These are phyloP conservation scores for Neolentinus lepideus DNA, from an alignment of 1,284 basidiomycete species.

Conservation along the genomic window DNA sequence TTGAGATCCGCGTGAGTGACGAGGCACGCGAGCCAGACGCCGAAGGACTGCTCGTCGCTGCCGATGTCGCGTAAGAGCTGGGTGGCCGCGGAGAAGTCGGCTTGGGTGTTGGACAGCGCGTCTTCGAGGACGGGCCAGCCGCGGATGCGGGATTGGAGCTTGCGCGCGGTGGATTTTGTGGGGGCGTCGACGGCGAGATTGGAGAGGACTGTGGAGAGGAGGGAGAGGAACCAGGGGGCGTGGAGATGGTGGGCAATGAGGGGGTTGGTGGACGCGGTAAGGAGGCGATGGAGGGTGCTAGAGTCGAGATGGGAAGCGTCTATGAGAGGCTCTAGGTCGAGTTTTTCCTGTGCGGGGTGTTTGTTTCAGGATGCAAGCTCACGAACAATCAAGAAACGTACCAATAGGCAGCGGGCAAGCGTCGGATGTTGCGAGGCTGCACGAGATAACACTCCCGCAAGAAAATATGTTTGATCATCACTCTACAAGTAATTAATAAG, in stretches of 20 bases:
- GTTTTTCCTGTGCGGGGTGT: conserved; percentile 34
- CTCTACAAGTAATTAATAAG: conserved; percentile 28
- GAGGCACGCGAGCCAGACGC: conserved; percentile 65
- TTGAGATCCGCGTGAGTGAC: conserved; percentile 45
- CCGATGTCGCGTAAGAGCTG: conserved; percentile 50
- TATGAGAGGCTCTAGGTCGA: conserved; percentile 49
- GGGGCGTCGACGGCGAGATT: conserved; percentile 27
- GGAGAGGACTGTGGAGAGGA: conserved; percentile 33
- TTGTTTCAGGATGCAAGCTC: conserved; percentile 1
- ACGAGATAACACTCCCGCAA: conserved; percentile 53
- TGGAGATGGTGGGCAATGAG: conserved; percentile 47
- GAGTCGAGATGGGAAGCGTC: conserved; percentile 46
- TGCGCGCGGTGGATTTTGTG: conserved; percentile 34
- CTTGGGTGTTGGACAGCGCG: conserved; percentile 43
- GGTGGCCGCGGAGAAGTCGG: conserved; percentile 40
- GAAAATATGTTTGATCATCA: conserved; percentile 43
- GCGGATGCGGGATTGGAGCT: conserved; percentile 40
- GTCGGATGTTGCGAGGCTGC: conserved; percentile 55
- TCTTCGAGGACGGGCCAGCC: conserved; percentile 60
- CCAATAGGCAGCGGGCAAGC: conserved; percentile 35
- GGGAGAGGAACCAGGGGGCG: conserved; percentile 31
- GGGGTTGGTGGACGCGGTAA: conserved; percentile 55
- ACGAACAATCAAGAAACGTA: conserved; percentile 16
- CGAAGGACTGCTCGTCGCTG: conserved; percentile 56
- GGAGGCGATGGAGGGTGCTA: conserved; percentile 42